Base-by-base conservation (phyloP, 1,284 basidiomycete species). In the Puccinia coronata region DNA sequence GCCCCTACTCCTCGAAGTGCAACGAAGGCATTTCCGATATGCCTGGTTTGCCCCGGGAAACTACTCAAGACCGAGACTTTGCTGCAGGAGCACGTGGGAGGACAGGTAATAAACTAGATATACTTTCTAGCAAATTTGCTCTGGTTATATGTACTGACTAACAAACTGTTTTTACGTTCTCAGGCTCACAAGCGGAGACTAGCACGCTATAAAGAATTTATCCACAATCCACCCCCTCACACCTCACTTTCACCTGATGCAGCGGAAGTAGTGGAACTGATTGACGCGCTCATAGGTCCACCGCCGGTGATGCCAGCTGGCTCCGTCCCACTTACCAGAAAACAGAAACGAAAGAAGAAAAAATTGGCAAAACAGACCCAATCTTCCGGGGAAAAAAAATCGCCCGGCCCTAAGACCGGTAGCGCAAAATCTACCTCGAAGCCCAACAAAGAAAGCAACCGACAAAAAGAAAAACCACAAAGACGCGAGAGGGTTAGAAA, bases 231-330 rank as follows among this genome's bases (percentile, higher is more conserved):
- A 57, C 77, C 77, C 34, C 77, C 65, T 79, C 77, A 79, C 39
- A 79, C 77, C 39, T 69, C 67, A 59, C 67, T 79, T 23, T 79
- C 77, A 25, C 77, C 77, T n/a, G 77, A 79, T 34, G 63, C 77
- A 39, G 25, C 65, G 16, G 77, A 79, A 28, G 77, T 79, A 2
- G 28, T 79, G n/a, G 77, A 79, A 41, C 34, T 79, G 39, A 47
- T 79, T 79, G 77, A 79, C 53, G 53, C 49, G 23, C 49, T 71
- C 20, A 70, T 69, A 8, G 77, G 77, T 28, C 77, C 77, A 25
- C 77, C 77, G 20, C 77, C 77, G 18, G 39, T 79, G 11, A 39
- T 79, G 34, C 49, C 47, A 39, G n/a, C 77, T 55, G 77, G 77
- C 28, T 71, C 65, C 12, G 36, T 53, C 20, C 51, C 28, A 31